A percentile compares a stretch with the other conserved stretches of the same genome.
Evolutionary conservation across 345 rosid genomes (phyloP).

Genomic region (Triadica sebifera): DNA sequence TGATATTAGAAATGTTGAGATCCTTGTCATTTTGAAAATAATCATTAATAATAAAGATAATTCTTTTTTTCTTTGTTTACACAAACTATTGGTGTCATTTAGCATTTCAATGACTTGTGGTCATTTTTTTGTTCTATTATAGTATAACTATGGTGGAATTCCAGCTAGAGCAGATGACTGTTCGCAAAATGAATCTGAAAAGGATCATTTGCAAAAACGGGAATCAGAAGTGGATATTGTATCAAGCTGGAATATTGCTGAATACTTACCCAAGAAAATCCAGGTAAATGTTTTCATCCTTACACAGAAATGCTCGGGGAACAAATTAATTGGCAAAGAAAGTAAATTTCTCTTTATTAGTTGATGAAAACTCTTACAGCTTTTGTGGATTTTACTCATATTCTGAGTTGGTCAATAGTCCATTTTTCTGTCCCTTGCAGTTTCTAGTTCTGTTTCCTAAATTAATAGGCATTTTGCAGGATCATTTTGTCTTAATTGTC

Average conservation of each 20-base stretch:
- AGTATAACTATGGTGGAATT: slow-evolving; percentile 90
- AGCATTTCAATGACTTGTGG: neutral
- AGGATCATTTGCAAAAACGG: slow-evolving; percentile 23
- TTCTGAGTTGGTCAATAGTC: neutral
- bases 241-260: slow-evolving; percentile 84
- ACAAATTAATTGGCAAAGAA: neutral
- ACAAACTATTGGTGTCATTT: neutral
- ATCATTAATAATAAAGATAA: neutral
- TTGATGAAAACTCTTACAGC: neutral
- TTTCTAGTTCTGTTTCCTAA: slow-evolving; percentile 6
- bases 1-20: neutral
- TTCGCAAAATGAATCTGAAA: slow-evolving; percentile 28
- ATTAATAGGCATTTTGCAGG: slow-evolving; percentile 49
- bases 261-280: slow-evolving; percentile 72
- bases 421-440: neutral
- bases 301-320: neutral
- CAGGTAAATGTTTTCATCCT: slow-evolving; percentile 41
- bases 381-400: neutral
- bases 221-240: slow-evolving; percentile 68
- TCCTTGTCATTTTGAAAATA: slow-evolving; percentile 10
- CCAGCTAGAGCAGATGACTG: slow-evolving; percentile 56
- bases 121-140: slow-evolving; percentile 21
- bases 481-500: slow-evolving; percentile 69
- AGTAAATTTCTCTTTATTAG: neutral
- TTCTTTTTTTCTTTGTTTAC: neutral